phyloP scores from a whole-genome alignment of 441 rosid species.

The Erodium trifolium region DNA sequence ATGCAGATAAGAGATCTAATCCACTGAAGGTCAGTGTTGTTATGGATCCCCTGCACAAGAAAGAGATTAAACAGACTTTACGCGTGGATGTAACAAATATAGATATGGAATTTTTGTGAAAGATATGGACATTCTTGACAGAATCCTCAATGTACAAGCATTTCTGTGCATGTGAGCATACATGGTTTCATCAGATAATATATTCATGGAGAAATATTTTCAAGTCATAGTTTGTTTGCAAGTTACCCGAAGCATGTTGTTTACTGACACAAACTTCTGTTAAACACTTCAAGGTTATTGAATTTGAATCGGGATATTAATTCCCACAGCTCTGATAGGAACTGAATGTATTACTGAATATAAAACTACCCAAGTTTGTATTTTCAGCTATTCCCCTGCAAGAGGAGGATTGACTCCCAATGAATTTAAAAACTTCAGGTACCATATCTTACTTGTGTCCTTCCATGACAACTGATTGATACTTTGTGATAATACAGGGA shows the following conservation, averaged over 20 bases:
- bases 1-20: slow-evolving; percentile 39
- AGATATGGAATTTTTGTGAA: neutral
- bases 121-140: neutral
- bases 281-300: neutral
- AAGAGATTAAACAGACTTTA: slow-evolving; percentile 13
- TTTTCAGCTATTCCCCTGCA: slow-evolving; percentile 2
- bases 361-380: neutral
- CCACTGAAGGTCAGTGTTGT: slow-evolving; percentile 36
- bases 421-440: slow-evolving; percentile 20
- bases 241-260: neutral
- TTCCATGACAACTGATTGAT: slow-evolving; percentile 28
- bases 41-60: slow-evolving; percentile 33
- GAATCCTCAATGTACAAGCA: neutral
- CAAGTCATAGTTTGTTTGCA: neutral
- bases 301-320: too few relatives aligned
- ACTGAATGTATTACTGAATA: neutral
- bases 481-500: slow-evolving; percentile 22
- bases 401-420: neutral
- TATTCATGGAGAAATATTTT: neutral
- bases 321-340: neutral
- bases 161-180: neutral
- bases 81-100: neutral
- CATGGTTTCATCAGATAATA: too few relatives aligned
- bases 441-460: slow-evolving; percentile 56
- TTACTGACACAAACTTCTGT: neutral